Evolutionary conservation across 2,329 filamentous ascomycete genomes (phyloP).

Genomic region (Parastagonospora avenae): DNA sequence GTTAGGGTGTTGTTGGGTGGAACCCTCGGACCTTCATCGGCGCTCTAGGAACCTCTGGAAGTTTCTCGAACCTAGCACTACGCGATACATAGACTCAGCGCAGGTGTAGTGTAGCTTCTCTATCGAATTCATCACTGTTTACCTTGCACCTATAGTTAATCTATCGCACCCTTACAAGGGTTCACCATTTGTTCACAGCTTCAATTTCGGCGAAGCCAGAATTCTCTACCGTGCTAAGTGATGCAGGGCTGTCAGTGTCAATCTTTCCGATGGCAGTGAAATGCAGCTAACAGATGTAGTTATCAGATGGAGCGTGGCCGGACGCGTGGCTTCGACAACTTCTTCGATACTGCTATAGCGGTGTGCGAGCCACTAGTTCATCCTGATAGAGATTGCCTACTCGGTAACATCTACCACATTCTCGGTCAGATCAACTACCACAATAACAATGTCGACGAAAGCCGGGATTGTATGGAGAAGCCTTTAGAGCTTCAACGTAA

Average conservation of each 20-base stretch:
- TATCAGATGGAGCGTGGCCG: conserved; percentile 11
- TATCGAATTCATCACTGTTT: too few relatives aligned
- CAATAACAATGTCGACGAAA: conserved; percentile 2
- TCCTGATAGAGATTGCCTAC: conserved; percentile 5
- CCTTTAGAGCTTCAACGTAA: conserved; percentile 3
- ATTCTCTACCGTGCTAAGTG: too few relatives aligned
- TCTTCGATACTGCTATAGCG: conserved; percentile 8
- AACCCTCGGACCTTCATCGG: too few relatives aligned
- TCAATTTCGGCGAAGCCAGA: neutral
- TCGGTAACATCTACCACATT: conserved; percentile 6
- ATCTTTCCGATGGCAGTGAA: too few relatives aligned
- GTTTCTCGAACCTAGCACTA: too few relatives aligned
- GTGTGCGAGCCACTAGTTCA: conserved; percentile 2
- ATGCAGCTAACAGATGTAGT: neutral
- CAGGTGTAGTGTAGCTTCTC: too few relatives aligned
- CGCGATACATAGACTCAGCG: too few relatives aligned
- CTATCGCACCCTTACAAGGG: too few relatives aligned
- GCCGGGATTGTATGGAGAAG: conserved; percentile 5
- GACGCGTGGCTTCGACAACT: conserved; percentile 9
- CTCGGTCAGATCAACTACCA: conserved; percentile 3
- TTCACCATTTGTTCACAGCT: conserved; percentile 8
- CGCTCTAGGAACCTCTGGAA: too few relatives aligned
- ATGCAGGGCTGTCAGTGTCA: too few relatives aligned
- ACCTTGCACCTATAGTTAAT: too few relatives aligned
- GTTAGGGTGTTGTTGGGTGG: too few relatives aligned